Base-by-base conservation (phyloP, 2,329 filamentous ascomycete species). In the Sporothrix phasma region DNA sequence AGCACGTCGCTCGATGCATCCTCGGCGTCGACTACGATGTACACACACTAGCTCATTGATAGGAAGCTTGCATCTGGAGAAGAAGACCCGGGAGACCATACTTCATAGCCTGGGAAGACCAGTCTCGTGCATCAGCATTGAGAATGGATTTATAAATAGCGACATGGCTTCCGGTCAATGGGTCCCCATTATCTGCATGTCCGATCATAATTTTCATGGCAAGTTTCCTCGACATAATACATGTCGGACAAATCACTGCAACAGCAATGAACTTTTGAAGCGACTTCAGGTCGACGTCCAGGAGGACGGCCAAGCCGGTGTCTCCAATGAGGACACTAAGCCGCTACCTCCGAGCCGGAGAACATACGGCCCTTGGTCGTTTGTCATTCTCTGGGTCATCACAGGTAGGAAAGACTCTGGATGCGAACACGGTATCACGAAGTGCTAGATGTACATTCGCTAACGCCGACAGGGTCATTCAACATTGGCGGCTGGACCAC, bases 401-500 rank as follows among this genome's bases (percentile, higher is more conserved):
- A 73, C 72, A 0, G 72, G 72, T 5, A 15, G n/a, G 54, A 2
- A 45, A 2, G 22, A 10, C 10, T 56, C 8, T 15, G 41, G 22
- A 1, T 1, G 3, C 29, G 10, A 43, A 31, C 4, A n/a, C n/a
- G n/a, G n/a, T n/a, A n/a, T n/a, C n/a, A n/a, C n/a, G n/a, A n/a
- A n/a, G n/a, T n/a, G 13, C 41, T 60, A 26, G 11, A 24, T 51
- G 26, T 26, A 8, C 8, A 4, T 43, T 10, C n/a, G 6, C n/a
- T 41, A 13, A 53, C 37, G 31, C 10, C 2, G 22, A 17, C 26
- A 61, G 47, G 62, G 22, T 74, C 72, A 1, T 73, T 73, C 64
- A 74, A 74, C 49, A 70, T 74, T 3, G 72, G 72, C 34, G 72
- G 72, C 22, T 74, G 72, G 72, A 72, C 71, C 4, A 73, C 71